Evolutionary conservation across 2,329 filamentous ascomycete genomes (phyloP).

Genomic region (Cercospora sesami): DNA sequence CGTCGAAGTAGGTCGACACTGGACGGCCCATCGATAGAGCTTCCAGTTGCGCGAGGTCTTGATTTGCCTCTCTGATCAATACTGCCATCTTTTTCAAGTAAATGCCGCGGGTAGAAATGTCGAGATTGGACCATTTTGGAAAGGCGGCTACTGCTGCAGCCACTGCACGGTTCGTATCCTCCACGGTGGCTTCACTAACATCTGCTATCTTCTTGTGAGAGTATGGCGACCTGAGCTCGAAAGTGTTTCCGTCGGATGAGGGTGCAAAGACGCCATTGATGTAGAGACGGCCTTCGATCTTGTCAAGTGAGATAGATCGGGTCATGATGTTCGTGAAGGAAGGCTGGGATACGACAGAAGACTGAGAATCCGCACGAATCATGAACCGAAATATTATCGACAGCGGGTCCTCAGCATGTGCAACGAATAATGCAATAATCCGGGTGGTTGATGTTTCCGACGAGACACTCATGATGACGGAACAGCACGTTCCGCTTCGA

Average conservation of each 20-base stretch:
- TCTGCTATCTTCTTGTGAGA: constrained; percentile 45
- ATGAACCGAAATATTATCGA: background rate
- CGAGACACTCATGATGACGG: background rate
- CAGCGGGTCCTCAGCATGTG: background rate
- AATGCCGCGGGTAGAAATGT: constrained; percentile 43
- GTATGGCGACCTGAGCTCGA: constrained; percentile 48
- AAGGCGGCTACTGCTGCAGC: constrained; percentile 68
- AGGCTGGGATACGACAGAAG: background rate
- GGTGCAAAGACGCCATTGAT: constrained; percentile 55
- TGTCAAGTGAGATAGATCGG: constrained; percentile 25
- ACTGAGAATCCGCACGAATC: too few species aligned
- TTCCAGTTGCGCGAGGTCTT: constrained; percentile 50
- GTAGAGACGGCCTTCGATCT: constrained; percentile 47
- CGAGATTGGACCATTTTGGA: constrained; percentile 56
- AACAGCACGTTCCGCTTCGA: background rate
- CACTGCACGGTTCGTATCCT: constrained; percentile 72
- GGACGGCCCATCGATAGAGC: constrained; percentile 51
- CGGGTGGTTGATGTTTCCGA: background rate
- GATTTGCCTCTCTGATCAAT: constrained; percentile 44
- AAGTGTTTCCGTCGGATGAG: constrained; percentile 49
- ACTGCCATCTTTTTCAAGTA: constrained; percentile 50
- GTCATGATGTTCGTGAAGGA: constrained; percentile 13
- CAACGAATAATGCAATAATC: background rate
- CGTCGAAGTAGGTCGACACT: constrained; percentile 44
- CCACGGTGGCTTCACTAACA: constrained; percentile 66